Conservation (phyloP, 2,329 filamentous ascomycete genomes). For the Phyllosticta ampelicida region DNA sequence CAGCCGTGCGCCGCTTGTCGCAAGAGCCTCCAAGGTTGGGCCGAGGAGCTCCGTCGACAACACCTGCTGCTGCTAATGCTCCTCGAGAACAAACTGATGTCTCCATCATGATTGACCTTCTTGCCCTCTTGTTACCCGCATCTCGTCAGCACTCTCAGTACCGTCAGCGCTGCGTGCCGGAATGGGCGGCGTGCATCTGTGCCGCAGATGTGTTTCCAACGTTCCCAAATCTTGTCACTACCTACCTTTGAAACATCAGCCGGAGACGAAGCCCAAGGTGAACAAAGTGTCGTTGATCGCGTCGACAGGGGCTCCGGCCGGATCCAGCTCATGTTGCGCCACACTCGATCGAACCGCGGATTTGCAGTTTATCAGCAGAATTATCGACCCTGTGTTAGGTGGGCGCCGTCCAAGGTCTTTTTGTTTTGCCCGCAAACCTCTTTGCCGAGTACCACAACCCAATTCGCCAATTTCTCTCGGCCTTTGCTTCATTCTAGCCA, state of each 20-base stretch:
- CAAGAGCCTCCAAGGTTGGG: neutral
- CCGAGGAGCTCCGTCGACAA: neutral
- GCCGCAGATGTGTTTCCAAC: neutral
- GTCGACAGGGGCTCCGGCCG: neutral
- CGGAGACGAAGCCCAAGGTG: conserved; percentile 6
- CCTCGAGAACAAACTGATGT: neutral
- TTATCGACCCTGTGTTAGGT: neutral
- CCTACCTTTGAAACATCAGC: neutral
- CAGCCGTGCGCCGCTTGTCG: neutral
- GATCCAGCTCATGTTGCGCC: neutral
- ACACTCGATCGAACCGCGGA: neutral
- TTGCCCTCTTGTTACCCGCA: neutral
- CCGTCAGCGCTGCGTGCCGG: neutral
- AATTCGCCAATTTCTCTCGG: neutral
- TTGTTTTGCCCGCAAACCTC: neutral
- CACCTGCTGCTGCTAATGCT: neutral
- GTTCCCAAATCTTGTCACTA: neutral
- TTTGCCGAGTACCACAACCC: neutral
- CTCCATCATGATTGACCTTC: neutral
- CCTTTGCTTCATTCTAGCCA: neutral
- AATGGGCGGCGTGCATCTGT: neutral
- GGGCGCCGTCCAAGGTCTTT: neutral
- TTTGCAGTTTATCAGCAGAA: neutral
- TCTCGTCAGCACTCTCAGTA: neutral
- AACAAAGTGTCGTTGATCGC: conserved; percentile 5